Base-by-base conservation (phyloP, 352 stramenopile genomes). In the Chrysophaeum taylorii region DNA sequence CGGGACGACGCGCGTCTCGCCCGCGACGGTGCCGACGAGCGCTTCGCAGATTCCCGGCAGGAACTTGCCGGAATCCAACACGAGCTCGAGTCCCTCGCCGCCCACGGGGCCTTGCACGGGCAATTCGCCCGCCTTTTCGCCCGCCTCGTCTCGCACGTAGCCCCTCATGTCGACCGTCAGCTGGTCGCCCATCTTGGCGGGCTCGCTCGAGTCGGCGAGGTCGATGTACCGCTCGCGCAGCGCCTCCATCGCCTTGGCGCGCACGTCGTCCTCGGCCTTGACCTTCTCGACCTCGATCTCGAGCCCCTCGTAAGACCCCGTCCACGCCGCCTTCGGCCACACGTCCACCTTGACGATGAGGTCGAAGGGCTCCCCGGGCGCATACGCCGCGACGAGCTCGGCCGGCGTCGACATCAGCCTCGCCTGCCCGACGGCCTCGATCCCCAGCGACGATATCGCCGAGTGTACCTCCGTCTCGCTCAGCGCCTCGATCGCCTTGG, bases 381-480 rank as follows among this genome's bases (percentile, higher is more conserved):
- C 9, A n/a, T 42, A 64, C 12, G 12, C 9, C 16, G 27, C 12
- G 7, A 64, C 33, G 15, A 64, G 7, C 53, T 35, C 29, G 4
- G 37, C 53, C 29, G 33, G 29, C 7, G 27, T 23, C 29, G 21
- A 25, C 27, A 64, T 9, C 27, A 64, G 53, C 53, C 21, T 15
- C 27, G 53, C 53, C 53, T 64, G 53, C 7, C 53, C 53, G 15
- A 64, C 53, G 53, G 33, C 53, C 33, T 64, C 53, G 53, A 64
- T 41, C 16, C 53, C 53, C 27, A 64, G 53, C 9, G 7, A 14
- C 4, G 53, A 21, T 25, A 64, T 64, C 12, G 53, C 53, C 29
- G 29, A 42, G n/a, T 35, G 53, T 12, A 64, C 53, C 33, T 64
- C 53, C 15, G 53, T 39, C 29, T 64, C 53, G 29, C 27, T 31